Percentiles rank a stretch among this genome's conserved stretches.
These are phyloP conservation scores for Phytophthora colocasiae DNA, from an alignment of 352 stramenopile species.

Conservation along the genomic window DNA sequence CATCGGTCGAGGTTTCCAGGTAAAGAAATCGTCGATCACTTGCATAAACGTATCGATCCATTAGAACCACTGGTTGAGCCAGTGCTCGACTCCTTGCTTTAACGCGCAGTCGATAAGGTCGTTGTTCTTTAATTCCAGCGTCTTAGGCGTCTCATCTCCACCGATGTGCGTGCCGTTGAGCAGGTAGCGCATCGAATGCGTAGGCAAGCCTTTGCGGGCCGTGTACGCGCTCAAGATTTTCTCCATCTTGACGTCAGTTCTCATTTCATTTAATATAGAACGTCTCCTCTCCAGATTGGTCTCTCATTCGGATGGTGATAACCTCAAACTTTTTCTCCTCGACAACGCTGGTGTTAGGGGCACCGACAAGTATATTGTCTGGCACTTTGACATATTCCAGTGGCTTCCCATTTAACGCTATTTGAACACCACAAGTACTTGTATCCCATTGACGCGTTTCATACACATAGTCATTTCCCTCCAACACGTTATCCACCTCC, in stretches of 20 bases:
- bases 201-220: slow-evolving; percentile 93
- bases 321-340: slow-evolving; percentile 86
- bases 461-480: slow-evolving; percentile 42
- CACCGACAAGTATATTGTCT: slow-evolving; percentile 59
- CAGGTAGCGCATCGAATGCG: slow-evolving; percentile 93
- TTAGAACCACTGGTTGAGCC: too few species aligned
- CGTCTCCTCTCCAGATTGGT: slow-evolving; percentile 94
- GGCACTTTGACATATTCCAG: slow-evolving; percentile 44
- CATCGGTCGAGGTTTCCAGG: too few species aligned
- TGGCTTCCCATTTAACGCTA: slow-evolving; percentile 1
- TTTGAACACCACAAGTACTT: slow-evolving; percentile 40
- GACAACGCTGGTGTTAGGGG: slow-evolving; percentile 28
- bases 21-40: too few species aligned
- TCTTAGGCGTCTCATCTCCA: slow-evolving; percentile 94
- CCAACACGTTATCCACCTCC: slow-evolving; percentile 76
- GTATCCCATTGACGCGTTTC: slow-evolving; percentile 49
- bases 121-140: slow-evolving; percentile 97
- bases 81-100: slow-evolving; percentile 53
- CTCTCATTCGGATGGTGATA: slow-evolving; percentile 91
- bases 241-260: slow-evolving; percentile 98
- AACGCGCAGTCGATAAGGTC: slow-evolving; percentile 98
- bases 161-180: slow-evolving; percentile 96
- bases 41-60: too few species aligned
- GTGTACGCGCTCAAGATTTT: slow-evolving; percentile 98
- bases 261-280: slow-evolving; percentile 99